Evolutionary conservation across 257 asterid species (phyloP).

Genomic region (Fraxinus americana): DNA sequence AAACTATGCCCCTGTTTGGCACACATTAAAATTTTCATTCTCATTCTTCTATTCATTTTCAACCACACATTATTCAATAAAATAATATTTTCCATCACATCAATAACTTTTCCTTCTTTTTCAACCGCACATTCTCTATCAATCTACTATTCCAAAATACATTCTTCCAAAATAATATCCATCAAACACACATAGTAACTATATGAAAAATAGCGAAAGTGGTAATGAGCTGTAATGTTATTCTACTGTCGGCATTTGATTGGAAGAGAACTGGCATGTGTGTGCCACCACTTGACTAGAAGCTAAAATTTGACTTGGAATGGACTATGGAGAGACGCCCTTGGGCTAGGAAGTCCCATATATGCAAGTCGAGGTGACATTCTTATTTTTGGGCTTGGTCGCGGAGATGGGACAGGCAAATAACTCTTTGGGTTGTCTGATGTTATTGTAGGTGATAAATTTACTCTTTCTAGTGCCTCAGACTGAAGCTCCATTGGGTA

Average conservation of each 20-base stretch:
- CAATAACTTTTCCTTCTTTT: no score
- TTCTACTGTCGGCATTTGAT: neutral
- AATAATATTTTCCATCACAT: no score
- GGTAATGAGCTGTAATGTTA: neutral
- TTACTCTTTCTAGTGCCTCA: slow-evolving; percentile 61
- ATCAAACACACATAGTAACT: no score
- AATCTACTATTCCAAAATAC: no score
- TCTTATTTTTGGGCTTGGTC: slow-evolving; percentile 52
- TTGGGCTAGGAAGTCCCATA: slow-evolving; percentile 63
- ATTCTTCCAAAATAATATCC: no score
- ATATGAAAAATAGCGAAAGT: neutral
- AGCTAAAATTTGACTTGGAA: neutral
- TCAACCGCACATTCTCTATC: no score
- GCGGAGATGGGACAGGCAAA: slow-evolving; percentile 61
- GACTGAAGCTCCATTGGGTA: slow-evolving; percentile 64
- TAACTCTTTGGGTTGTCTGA: slow-evolving; percentile 24
- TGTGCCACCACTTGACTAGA: neutral
- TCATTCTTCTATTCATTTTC: no score
- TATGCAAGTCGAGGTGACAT: slow-evolving; percentile 58
- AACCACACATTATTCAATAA: no score
- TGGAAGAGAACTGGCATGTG: neutral
- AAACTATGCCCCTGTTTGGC: no score
- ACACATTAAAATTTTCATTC: no score
- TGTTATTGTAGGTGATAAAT: slow-evolving; percentile 47
- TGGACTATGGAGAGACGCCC: slow-evolving; percentile 20